Percentiles rank a stretch among this genome's conserved stretches.
Evolutionary conservation across 1,284 basidiomycete genomes (phyloP).

Genomic region (Ceratobasidium sp.): DNA sequence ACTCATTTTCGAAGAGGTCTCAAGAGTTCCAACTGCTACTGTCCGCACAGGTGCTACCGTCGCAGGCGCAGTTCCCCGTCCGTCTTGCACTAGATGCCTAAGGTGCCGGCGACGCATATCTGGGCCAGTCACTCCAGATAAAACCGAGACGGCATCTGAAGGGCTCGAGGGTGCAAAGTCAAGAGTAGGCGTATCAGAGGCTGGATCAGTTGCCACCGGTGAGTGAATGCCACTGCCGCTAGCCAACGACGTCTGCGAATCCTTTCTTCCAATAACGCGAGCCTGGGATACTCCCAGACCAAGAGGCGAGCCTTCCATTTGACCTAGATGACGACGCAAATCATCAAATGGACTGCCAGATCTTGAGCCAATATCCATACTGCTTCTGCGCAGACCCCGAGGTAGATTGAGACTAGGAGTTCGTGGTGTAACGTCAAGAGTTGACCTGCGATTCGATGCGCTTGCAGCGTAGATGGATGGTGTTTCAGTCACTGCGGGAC

Average conservation of each 20-base stretch:
- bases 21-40: conserved; percentile 77
- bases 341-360: conserved; percentile 69
- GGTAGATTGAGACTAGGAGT: neutral
- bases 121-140: conserved; percentile 62
- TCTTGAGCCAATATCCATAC: conserved; percentile 51
- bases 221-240: conserved; percentile 38
- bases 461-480: conserved; percentile 22
- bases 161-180: conserved; percentile 44
- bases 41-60: conserved; percentile 74
- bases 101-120: conserved; percentile 37
- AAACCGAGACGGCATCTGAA: conserved; percentile 49
- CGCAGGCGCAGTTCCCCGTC: conserved; percentile 81
- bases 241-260: conserved; percentile 37
- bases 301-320: conserved; percentile 22
- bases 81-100: conserved; percentile 36
- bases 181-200: conserved; percentile 34
- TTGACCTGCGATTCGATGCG: conserved; percentile 21
- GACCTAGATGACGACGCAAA: conserved; percentile 65
- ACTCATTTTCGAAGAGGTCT: conserved; percentile 68
- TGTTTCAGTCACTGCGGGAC: conserved; percentile 21
- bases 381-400: conserved; percentile 43
- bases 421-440: conserved; percentile 37
- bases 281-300: conserved; percentile 18
- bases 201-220: conserved; percentile 32
- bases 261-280: conserved; percentile 32